phyloP scores from a whole-genome alignment of 2,329 filamentous ascomycete species.

The Phoma sp. region DNA sequence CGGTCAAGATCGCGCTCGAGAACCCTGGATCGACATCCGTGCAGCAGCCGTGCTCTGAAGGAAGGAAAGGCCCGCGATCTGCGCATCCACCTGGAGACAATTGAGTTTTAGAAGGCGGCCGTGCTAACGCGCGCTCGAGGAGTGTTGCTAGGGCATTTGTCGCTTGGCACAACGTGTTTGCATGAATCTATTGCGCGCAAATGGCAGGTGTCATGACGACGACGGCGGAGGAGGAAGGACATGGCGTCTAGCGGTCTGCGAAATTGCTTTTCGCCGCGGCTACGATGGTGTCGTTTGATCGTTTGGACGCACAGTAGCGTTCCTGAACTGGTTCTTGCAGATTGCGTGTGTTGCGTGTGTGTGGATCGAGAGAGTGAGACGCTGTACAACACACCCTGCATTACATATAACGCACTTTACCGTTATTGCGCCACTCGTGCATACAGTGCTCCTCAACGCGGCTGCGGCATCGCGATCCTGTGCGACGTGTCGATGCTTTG shows the following conservation, averaged over 20 bases:
- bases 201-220: conserved; percentile 3
- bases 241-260: conserved; percentile 9
- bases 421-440: conserved; percentile 14
- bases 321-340: too few relatives aligned
- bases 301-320: too few relatives aligned
- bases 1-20: conserved; percentile 4
- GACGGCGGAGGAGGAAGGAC: too few relatives aligned
- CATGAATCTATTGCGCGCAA: not conserved
- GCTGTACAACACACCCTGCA: conserved; percentile 11
- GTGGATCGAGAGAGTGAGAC: too few relatives aligned
- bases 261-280: too few relatives aligned
- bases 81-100: conserved; percentile 5
- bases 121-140: not conserved
- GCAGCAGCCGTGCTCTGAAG: not conserved
- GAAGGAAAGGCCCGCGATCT: conserved; percentile 16
- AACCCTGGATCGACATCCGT: conserved; percentile 10
- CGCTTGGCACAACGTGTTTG: not conserved
- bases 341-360: too few relatives aligned
- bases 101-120: conserved; percentile 6
- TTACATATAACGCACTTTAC: not conserved
- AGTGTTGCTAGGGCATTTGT: not conserved
- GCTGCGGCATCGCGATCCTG: not conserved
- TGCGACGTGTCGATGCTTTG: conserved; percentile 9
- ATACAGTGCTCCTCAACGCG: not conserved
- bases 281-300: too few relatives aligned